Conservation (phyloP, 495 filamentous ascomycete species). For the Astrocystis sublimbata region DNA sequence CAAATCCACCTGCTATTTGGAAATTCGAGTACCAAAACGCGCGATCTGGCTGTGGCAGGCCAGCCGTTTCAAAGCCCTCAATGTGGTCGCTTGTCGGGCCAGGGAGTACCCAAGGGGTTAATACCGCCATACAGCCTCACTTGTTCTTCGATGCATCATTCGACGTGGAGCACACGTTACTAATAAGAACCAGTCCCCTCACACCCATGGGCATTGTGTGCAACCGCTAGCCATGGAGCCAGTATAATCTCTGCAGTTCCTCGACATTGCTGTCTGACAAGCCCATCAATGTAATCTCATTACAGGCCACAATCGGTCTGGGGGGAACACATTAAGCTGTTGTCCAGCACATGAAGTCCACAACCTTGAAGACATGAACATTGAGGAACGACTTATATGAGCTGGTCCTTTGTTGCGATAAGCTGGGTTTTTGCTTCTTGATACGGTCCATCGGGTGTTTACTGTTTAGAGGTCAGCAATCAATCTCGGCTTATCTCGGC, state of each 20-base stretch:
- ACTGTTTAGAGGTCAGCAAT: neutral
- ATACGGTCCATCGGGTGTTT: neutral
- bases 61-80: neutral
- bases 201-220: neutral
- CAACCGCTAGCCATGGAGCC: neutral
- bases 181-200: neutral
- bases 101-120: neutral
- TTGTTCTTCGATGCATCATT: neutral
- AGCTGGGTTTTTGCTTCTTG: neutral
- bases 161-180: neutral
- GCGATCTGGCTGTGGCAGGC: neutral
- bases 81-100: neutral
- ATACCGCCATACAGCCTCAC: neutral
- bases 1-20: neutral
- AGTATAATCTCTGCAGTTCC: neutral
- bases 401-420: neutral
- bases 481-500: no score
- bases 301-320: neutral
- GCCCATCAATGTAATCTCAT: neutral
- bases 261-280: neutral
- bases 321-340: constrained; percentile 1
- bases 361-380: neutral
- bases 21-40: constrained; percentile 1
- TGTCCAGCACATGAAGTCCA: constrained; percentile 5
- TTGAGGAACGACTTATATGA: neutral